Evolutionary conservation across 306 rosid genomes (phyloP).

Genomic region (Mimosa pudica): DNA sequence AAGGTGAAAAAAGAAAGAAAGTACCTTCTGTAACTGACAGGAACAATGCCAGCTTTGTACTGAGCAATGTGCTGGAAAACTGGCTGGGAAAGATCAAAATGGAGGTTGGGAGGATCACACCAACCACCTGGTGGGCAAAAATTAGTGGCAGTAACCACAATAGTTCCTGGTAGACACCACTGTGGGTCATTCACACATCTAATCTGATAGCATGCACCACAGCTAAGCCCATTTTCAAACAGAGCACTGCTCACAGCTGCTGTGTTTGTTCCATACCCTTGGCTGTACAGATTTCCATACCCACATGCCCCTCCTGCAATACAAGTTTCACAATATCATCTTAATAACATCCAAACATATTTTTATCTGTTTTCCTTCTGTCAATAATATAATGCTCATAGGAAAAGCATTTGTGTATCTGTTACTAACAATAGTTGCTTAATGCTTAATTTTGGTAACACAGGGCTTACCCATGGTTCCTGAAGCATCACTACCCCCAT

Average conservation of each 20-base stretch:
- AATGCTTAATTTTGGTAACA: background rate
- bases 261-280: constrained; percentile 77
- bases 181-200: constrained; percentile 70
- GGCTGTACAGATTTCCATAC: constrained; percentile 79
- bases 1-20: background rate
- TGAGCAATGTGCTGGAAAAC: constrained; percentile 74
- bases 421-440: background rate
- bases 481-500: constrained; percentile 86
- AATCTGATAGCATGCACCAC: constrained; percentile 75
- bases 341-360: background rate
- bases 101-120: constrained; percentile 83
- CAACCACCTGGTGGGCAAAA: constrained; percentile 89
- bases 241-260: constrained; percentile 81
- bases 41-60: constrained; percentile 72
- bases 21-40: constrained; percentile 67
- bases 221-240: constrained; percentile 75
- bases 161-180: constrained; percentile 67
- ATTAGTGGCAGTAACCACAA: constrained; percentile 83
- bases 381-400: background rate
- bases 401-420: background rate
- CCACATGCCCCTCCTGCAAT: constrained; percentile 83
- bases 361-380: background rate
- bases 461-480: constrained; percentile 73
- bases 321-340: background rate
- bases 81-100: constrained; percentile 82